Conservation (phyloP, 352 stramenopile genomes). For the Phytophthora fragariae region DNA sequence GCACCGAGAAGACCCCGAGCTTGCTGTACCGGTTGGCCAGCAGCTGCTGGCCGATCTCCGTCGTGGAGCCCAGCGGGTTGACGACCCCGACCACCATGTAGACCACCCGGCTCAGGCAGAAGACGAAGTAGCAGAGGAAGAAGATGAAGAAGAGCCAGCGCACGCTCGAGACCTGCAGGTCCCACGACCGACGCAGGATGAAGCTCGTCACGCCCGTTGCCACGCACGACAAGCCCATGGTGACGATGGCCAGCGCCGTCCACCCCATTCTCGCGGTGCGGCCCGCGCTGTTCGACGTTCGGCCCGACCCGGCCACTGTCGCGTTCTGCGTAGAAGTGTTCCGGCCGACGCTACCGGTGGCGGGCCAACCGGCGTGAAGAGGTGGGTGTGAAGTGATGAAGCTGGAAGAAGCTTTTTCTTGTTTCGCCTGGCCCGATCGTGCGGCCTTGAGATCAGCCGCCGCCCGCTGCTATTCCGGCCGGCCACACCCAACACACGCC, state of each 20-base stretch:
- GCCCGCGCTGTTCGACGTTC: background rate
- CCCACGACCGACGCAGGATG: slow-evolving; percentile 50
- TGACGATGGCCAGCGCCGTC: slow-evolving; percentile 41
- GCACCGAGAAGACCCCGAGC: slow-evolving; percentile 48
- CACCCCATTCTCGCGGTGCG: slow-evolving; percentile 28
- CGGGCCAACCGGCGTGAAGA: background rate
- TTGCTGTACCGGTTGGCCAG: slow-evolving; percentile 38
- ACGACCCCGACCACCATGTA: slow-evolving; percentile 48
- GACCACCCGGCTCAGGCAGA: slow-evolving; percentile 37
- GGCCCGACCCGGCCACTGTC: background rate
- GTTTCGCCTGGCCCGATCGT: background rate
- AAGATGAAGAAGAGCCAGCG: slow-evolving; percentile 73
- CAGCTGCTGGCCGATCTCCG: slow-evolving; percentile 6
- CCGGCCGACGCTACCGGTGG: background rate
- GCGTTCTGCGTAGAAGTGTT: background rate
- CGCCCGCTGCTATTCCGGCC: background rate
- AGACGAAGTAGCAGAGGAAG: slow-evolving; percentile 55
- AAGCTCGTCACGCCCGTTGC: slow-evolving; percentile 53
- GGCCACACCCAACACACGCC: background rate
- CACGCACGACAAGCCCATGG: slow-evolving; percentile 40
- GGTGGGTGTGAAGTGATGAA: background rate
- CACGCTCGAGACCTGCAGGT: slow-evolving; percentile 60
- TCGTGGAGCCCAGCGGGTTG: slow-evolving; percentile 31
- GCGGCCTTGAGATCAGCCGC: background rate
- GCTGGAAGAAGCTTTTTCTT: background rate